phyloP scores from a whole-genome alignment of 768 basidiomycete genomes.

The Suillus luteus region DNA sequence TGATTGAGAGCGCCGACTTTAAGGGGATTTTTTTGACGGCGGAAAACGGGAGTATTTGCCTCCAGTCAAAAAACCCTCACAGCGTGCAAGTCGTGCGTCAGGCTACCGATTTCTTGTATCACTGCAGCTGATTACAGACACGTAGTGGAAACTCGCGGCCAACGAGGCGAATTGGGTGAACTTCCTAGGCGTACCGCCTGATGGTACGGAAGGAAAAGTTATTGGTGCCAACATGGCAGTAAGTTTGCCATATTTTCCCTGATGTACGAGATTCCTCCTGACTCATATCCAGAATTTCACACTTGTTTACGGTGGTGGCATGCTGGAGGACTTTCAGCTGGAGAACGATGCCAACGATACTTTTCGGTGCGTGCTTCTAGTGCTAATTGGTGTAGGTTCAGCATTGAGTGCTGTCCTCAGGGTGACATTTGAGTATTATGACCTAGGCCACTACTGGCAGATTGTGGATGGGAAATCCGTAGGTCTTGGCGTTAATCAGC shows the following conservation, averaged over 20 bases:
- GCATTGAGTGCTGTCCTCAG: neutral
- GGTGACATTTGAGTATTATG: neutral
- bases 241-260: neutral
- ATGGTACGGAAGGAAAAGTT: neutral
- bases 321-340: neutral
- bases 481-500: neutral
- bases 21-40: neutral
- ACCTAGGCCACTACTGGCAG: neutral
- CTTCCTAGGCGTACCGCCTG: neutral
- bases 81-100: slow-evolving; percentile 1
- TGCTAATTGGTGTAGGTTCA: neutral
- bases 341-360: neutral
- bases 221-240: neutral
- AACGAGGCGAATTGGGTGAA: neutral
- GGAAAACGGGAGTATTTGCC: neutral
- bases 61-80: neutral
- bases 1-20: neutral
- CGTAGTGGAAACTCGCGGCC: neutral
- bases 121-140: neutral
- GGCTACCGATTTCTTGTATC: neutral
- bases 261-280: neutral
- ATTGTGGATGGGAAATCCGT: neutral
- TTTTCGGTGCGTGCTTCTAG: neutral
- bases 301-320: neutral
- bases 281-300: neutral